Base-by-base conservation (phyloP, 2,329 filamentous ascomycete genomes). In the Esteya vermicola region DNA sequence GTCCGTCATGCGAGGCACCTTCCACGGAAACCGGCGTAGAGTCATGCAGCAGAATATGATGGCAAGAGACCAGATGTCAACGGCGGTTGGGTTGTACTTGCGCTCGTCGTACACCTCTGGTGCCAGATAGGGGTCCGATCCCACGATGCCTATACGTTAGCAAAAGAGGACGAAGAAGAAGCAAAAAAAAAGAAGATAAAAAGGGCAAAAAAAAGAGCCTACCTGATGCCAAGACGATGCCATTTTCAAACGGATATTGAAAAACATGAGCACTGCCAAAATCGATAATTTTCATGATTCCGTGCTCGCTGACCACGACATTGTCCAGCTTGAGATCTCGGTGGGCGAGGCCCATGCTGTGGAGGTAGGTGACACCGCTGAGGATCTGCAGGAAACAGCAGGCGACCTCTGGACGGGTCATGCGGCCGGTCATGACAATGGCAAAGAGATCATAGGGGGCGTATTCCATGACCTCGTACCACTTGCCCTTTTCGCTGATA, bases 11-110 rank as follows among this genome's bases (percentile, higher is more conserved):
- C 88, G 77, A 5, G 91, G 91, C 27, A 93, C 78, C 63, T 98
- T 98, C 91, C 91, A 98, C 0, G 91, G 91, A 54, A 98, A 98
- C 27, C 91, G 70, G 19, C 91, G 75, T 32, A 98, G 67, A 6
- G 85, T 91, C 91, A 98, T 98, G 65, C 91, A 98, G 61, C 91
- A 96, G 62, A 89, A 98, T 41, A 98, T 96, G 51, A 98, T 98
- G 16, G 89, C 91, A 44, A 98, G 68, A 10, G 91, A 98, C 91
- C 91, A 98, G 44, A 98, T 86, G 61, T 98, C 91, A 1, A 89
- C 85, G 7, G 86, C 85, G 46, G 88, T 82, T 1, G 91, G 86
- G 53, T 98, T 88, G 57, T 98, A 98, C 54, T 86, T 88, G 48
- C 81, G 78, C 46, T 88, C 76, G 48, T 95, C 88, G 53, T 96